These are phyloP conservation scores for Aureoboletus auriporus DNA, from an alignment of 768 basidiomycete genomes.

Conservation along the genomic window DNA sequence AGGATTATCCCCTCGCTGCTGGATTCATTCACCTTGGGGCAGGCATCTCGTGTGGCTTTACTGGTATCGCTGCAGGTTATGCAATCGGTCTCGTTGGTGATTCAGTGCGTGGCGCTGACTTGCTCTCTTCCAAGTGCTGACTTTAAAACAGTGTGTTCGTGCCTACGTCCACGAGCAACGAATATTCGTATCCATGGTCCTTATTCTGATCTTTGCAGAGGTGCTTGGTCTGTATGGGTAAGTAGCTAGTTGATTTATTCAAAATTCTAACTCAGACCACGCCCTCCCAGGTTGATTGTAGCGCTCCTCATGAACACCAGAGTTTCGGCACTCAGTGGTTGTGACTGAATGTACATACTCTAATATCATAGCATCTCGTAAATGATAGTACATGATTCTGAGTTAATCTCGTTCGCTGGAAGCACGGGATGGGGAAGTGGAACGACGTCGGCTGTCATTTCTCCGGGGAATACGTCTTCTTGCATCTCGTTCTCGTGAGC, in stretches of 20 bases:
- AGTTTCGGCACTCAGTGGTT: slow-evolving; percentile 41
- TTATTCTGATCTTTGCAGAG: slow-evolving; percentile 91
- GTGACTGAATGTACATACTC: slow-evolving; percentile 13
- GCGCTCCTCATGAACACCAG: slow-evolving; percentile 89
- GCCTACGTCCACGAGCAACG: slow-evolving; percentile 88
- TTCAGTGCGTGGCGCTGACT: slow-evolving; percentile 53
- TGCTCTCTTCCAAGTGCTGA: slow-evolving; percentile 5
- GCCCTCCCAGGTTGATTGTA: slow-evolving; percentile 62
- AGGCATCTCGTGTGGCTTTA: slow-evolving; percentile 86
- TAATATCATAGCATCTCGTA: slow-evolving; percentile 10
- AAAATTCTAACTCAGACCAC: background rate
- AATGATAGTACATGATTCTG: slow-evolving; percentile 6
- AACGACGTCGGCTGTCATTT: slow-evolving; percentile 19
- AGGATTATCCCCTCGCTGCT: slow-evolving; percentile 75
- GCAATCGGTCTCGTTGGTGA: slow-evolving; percentile 95
- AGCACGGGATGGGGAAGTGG: slow-evolving; percentile 15
- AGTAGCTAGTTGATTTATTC: slow-evolving; percentile 21
- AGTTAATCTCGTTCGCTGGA: slow-evolving; percentile 15
- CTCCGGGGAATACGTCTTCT: slow-evolving; percentile 37
- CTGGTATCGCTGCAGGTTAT: slow-evolving; percentile 90
- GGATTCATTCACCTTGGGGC: slow-evolving; percentile 93
- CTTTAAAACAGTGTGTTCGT: slow-evolving; percentile 65
- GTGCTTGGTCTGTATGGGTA: slow-evolving; percentile 88
- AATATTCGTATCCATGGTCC: slow-evolving; percentile 93
- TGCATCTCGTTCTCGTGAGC: slow-evolving; percentile 38